These are phyloP conservation scores for Coniosporium apollinis DNA, from an alignment of 495 filamentous ascomycete genomes.

Conservation along the genomic window DNA sequence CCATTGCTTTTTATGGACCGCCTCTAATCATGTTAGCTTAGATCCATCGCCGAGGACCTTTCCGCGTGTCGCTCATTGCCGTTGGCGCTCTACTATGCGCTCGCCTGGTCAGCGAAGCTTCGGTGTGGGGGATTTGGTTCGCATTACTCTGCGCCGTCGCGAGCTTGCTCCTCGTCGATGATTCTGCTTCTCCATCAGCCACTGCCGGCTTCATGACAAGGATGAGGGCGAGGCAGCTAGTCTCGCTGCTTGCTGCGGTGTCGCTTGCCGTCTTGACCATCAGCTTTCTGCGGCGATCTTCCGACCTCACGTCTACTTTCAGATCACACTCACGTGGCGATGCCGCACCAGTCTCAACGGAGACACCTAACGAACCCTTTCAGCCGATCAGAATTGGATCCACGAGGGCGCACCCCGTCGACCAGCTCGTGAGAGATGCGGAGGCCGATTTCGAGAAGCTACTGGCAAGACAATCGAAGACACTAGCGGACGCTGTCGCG, in stretches of 20 bases:
- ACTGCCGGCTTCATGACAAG: constrained; percentile 2
- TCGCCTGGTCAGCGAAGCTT: constrained; percentile 5
- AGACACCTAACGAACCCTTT: too few species aligned
- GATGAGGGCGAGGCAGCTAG: constrained; percentile 3
- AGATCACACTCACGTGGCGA: too few species aligned
- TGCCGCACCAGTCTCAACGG: too few species aligned
- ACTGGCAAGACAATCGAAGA: constrained; percentile 30
- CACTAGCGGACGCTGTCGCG: constrained; percentile 33
- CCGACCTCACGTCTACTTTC: too few species aligned
- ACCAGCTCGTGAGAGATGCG: constrained; percentile 33
- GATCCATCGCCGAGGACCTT: constrained; percentile 9
- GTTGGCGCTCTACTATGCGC: constrained; percentile 7
- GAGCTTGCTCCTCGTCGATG: constrained; percentile 6
- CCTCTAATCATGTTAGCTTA: too few species aligned
- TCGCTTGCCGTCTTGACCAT: constrained; percentile 8
- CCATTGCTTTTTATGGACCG: too few species aligned
- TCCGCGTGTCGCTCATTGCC: constrained; percentile 7
- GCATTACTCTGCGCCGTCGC: constrained; percentile 7
- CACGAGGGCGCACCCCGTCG: constrained; percentile 31
- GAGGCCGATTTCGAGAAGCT: constrained; percentile 29
- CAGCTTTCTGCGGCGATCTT: constrained; percentile 4
- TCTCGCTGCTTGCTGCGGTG: constrained; percentile 8
- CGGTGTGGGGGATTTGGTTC: constrained; percentile 11
- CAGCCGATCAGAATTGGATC: constrained; percentile 14
- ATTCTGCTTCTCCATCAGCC: background rate